A percentile compares a stretch with the other conserved stretches of the same genome.
Evolutionary conservation across 805 yeast species (phyloP).

Genomic region (Barnettozyma salicaria): DNA sequence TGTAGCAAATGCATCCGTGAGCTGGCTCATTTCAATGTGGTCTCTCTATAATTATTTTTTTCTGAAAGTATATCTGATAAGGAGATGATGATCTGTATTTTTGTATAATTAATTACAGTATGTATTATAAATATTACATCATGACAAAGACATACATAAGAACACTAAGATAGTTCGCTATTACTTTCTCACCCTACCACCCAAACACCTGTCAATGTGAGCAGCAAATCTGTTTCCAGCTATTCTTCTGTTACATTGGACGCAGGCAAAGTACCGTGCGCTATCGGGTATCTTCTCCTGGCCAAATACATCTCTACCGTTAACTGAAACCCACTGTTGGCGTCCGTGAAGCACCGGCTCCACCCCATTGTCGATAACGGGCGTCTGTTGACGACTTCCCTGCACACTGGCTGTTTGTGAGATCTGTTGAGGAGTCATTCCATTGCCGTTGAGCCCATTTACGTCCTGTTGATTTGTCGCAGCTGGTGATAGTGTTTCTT

Average conservation of each 20-base stretch:
- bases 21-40: no score
- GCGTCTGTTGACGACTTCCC: conserved; percentile 15
- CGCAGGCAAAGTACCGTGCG: conserved; percentile 64
- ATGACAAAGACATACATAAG: not conserved
- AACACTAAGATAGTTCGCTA: not conserved
- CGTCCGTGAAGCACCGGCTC: conserved; percentile 16
- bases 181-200: conserved; percentile 52
- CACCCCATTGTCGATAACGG: conserved; percentile 19
- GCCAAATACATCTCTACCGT: conserved; percentile 40
- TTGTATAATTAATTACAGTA: not conserved
- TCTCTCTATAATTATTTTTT: no score
- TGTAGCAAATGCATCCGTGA: not conserved
- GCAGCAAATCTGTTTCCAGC: conserved; percentile 92
- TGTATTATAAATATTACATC: no score
- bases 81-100: not conserved
- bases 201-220: conserved; percentile 84
- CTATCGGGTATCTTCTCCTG: conserved; percentile 46
- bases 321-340: conserved; percentile 14
- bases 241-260: conserved; percentile 76
- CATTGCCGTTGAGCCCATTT: no score
- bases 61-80: not conserved
- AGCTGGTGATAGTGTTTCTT: conserved; percentile 8
- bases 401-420: conserved; percentile 1
- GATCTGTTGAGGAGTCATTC: no score
- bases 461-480: no score